Percentiles rank a stretch among this genome's conserved stretches.
These are phyloP conservation scores for Cytidiella melzeri DNA, from an alignment of 768 basidiomycete species.

Conservation along the genomic window DNA sequence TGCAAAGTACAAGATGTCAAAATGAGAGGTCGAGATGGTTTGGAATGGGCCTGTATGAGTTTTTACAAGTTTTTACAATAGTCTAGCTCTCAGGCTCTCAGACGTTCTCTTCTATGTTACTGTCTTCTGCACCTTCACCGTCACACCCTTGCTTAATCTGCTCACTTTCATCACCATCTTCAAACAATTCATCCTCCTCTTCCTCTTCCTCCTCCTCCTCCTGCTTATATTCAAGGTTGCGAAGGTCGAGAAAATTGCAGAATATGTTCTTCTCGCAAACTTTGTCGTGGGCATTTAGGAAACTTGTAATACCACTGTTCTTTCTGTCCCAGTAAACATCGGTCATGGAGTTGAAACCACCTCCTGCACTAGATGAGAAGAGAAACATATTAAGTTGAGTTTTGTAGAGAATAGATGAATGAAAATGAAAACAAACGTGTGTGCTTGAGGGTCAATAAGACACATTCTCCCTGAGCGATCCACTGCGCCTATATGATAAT, in stretches of 20 bases:
- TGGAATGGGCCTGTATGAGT: no score
- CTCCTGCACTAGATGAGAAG: no score
- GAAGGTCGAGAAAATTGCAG: background rate
- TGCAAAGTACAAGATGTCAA: constrained; percentile 13
- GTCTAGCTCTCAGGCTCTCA: constrained; percentile 11
- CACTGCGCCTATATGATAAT: no score
- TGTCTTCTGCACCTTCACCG: constrained; percentile 2
- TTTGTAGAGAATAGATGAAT: no score
- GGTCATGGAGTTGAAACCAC: no score
- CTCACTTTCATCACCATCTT: background rate
- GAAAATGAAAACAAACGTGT: no score
- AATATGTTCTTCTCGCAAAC: background rate
- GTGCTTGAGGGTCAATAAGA: no score
- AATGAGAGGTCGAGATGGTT: no score
- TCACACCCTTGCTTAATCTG: background rate
- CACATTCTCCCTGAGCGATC: no score
- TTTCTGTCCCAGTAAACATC: background rate
- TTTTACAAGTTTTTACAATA: constrained; percentile 14
- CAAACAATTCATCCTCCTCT: background rate
- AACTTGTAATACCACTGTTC: background rate
- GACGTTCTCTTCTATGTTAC: constrained; percentile 15
- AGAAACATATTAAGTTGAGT: no score
- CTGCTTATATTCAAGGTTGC: background rate
- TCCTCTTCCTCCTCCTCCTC: no score
- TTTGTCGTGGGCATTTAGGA: background rate